Base-by-base conservation (phyloP, 177 flowering plant genomes). In the Vitis hybrid region DNA sequence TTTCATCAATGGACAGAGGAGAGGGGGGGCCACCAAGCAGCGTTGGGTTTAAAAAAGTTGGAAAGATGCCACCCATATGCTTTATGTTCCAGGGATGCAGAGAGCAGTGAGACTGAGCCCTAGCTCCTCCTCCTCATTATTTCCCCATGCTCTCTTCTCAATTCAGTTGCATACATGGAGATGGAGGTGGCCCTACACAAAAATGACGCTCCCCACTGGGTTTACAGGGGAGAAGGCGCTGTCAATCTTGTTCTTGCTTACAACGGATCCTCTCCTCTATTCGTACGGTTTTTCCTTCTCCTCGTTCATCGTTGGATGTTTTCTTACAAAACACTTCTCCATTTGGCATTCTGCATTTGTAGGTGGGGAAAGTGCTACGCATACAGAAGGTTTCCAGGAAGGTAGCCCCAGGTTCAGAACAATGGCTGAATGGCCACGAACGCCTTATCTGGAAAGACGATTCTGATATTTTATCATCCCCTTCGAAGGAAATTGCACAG, bases 151-250 rank as follows among this genome's bases (percentile, higher is more conserved):
- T 40, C 45, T 5, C 45, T 40, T 40, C 45, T 40, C 8, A 40
- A 40, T 5, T 40, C 45, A 7, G 8, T 40, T 40, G 45, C 45
- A 40, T 40, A 26, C 45, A 40, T 26, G 30, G 30, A 11, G 72
- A 81, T 84, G 93, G 88, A 81, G 65, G 51, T 76, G 66, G 69
- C 84, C 50, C 76, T 94, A 60, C 78, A 81, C 60, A 80, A 70
- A 63, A 74, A 84, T n/a, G 92, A 95, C 66, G 98, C 95, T 0
- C 72, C 56, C 9, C 88, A 91, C 70, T 95, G 98, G 99, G 56
- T 72, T 60, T 95, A 95, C 71, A 88, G 89, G 82, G 98, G 97
- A 65, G 98, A 93, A 85, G 98, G 97, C 52, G 94, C 92, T 66
- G 90, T 81, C 10, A 93, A 95, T 82, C 79, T 93, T 54, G 97